These are phyloP conservation scores for Pleurotus citrinopileatus DNA, from an alignment of 768 basidiomycete species.

Conservation along the genomic window DNA sequence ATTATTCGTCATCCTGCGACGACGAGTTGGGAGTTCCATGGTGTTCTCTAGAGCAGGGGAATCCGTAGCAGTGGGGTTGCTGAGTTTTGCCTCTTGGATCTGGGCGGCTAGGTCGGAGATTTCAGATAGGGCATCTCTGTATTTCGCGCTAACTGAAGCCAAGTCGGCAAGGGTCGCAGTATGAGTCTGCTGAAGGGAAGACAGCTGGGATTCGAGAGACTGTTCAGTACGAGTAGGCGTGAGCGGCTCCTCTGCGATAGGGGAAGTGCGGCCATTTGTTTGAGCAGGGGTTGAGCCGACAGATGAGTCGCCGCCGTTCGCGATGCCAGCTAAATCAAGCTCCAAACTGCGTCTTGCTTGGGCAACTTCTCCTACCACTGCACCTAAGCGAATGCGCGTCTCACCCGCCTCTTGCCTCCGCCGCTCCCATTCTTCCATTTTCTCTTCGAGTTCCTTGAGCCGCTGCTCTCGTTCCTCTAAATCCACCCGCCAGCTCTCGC, in stretches of 20 bases:
- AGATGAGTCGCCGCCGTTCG: conserved; percentile 22
- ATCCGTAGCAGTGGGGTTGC: conserved; percentile 42
- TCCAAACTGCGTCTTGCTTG: conserved; percentile 69
- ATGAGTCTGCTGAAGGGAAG: conserved; percentile 78
- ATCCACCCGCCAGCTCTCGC: conserved; percentile 80
- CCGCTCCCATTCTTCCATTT: conserved; percentile 76
- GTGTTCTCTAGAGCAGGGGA: conserved; percentile 29
- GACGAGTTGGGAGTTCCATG: conserved; percentile 34
- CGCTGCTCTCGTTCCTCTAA: conserved; percentile 79
- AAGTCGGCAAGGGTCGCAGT: conserved; percentile 78
- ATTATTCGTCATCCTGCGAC: conserved; percentile 52
- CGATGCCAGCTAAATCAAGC: conserved; percentile 30
- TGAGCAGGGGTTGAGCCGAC: conserved; percentile 17
- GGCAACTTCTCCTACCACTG: conserved; percentile 67
- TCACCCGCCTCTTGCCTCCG: conserved; percentile 67
- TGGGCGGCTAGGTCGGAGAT: conserved; percentile 94
- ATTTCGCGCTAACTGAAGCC: conserved; percentile 75
- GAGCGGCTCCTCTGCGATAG: conserved; percentile 22
- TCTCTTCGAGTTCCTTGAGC: conserved; percentile 73
- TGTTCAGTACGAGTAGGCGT: conserved; percentile 31
- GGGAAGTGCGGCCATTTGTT: conserved; percentile 19
- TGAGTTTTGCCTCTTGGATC: conserved; percentile 81
- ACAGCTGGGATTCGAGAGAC: conserved; percentile 57
- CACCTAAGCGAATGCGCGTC: conserved; percentile 62
- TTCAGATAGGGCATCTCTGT: conserved; percentile 84